Base-by-base conservation (phyloP, 371 early-diverging fungal genomes). In the Thermomucor indicae-seudaticae region DNA sequence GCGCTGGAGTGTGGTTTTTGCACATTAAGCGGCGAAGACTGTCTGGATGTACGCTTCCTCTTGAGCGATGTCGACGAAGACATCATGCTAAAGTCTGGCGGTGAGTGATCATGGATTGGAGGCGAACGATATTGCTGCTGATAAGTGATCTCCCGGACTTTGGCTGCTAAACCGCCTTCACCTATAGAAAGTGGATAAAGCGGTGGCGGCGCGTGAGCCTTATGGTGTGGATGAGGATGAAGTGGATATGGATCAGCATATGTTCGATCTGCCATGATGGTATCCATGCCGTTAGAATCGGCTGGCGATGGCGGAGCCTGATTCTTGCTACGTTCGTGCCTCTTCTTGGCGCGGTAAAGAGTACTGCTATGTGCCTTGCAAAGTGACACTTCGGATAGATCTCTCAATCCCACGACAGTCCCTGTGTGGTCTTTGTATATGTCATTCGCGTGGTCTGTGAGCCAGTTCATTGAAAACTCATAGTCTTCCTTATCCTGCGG, bases 301-400 rank as follows among this genome's bases (percentile, higher is more conserved):
- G 74, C 62, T 38, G 74, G 74, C 20, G 74, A 70, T 5, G 65
- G 67, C 44, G 74, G 74, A 42, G 73, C 65, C 46, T 62, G 62
- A 47, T 58, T 53, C 42, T 57, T 52, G 47, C 45, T 60, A 19
- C 69, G 57, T 28, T 71, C 65, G 32, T 67, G 64, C 44, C 58
- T 64, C 51, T 77, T 77, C 49, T 71, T 73, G 44, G 77, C 77
- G 25, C 77, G 62, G 47, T 77, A 77, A 19, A 77, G 49, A 20
- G 77, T 67, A 38, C 67, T 66, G 19, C 71, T 70, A 44, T 77
- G 77, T 53, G 77, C 77, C 51, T 77, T 77, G 45, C 77, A 77
- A 40, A 77, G 71, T 39, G 70, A 68, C 48, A 75, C 75, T 45
- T 75, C 70, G 31, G 59, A 49, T 35, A 70, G 46, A 8, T 68